Evolutionary conservation across 2,329 filamentous ascomycete genomes (phyloP).

Genomic region (Zasmidium cellare): DNA sequence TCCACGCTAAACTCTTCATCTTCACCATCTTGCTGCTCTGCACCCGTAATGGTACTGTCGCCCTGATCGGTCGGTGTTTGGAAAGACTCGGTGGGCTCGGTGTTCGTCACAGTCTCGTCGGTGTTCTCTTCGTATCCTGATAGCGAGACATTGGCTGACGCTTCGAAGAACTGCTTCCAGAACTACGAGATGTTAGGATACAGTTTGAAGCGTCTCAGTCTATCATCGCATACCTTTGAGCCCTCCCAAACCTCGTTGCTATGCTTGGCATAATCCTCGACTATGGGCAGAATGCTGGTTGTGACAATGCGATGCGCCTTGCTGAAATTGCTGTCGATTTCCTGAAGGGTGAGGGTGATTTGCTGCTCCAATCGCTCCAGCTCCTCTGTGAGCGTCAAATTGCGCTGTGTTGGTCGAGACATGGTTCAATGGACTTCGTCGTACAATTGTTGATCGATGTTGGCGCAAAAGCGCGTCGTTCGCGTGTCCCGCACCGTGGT

Average conservation of each 20-base stretch:
- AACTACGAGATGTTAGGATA: constrained; percentile 60
- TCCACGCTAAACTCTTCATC: constrained; percentile 65
- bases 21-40: constrained; percentile 28
- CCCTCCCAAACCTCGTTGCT: constrained; percentile 95
- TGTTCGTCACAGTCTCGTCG: constrained; percentile 56
- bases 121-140: constrained; percentile 85
- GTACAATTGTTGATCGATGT: background rate
- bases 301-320: constrained; percentile 96
- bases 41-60: constrained; percentile 36
- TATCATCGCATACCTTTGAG: constrained; percentile 67
- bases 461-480: background rate
- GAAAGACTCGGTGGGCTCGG: constrained; percentile 31
- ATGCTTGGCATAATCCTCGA: constrained; percentile 93
- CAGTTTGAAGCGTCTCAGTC: background rate
- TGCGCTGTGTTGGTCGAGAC: constrained; percentile 45
- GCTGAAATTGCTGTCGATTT: constrained; percentile 98
- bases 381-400: constrained; percentile 86
- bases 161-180: constrained; percentile 99
- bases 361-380: constrained; percentile 94
- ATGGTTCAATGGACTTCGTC: background rate
- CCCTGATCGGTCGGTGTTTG: constrained; percentile 29
- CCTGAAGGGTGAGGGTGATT: constrained; percentile 93
- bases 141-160: constrained; percentile 93
- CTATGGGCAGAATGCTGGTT: constrained; percentile 84
- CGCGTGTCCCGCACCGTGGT: background rate